A percentile compares a stretch with the other conserved stretches of the same genome.
Evolutionary conservation across 495 filamentous ascomycete genomes (phyloP).

Genomic region (Sordaria brevicollis): DNA sequence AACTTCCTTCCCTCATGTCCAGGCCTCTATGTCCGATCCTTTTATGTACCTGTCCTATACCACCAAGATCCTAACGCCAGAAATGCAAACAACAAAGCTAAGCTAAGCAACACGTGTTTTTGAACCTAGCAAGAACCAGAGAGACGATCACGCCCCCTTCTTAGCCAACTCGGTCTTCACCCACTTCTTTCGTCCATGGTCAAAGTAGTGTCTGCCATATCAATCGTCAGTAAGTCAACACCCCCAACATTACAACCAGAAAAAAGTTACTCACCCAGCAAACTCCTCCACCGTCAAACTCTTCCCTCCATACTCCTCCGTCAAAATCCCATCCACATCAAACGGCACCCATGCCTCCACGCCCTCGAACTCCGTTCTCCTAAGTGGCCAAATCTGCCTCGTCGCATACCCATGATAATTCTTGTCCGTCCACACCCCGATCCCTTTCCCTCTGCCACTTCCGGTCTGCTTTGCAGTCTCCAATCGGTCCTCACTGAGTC

Average conservation of each 20-base stretch:
- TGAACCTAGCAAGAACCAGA: too few species aligned
- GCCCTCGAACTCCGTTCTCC: slow-evolving; percentile 69
- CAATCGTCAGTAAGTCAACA: not conserved
- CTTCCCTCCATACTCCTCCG: slow-evolving; percentile 61
- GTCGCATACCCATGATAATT: slow-evolving; percentile 65
- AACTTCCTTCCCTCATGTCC: not conserved
- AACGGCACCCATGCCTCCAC: slow-evolving; percentile 66
- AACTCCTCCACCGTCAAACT: slow-evolving; percentile 56
- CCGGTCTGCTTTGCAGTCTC: slow-evolving; percentile 5
- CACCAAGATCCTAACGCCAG: not conserved
- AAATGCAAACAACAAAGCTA: not conserved
- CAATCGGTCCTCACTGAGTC: slow-evolving; percentile 56
- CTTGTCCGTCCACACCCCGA: slow-evolving; percentile 72
- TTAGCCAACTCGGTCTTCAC: not conserved
- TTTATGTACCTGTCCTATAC: not conserved
- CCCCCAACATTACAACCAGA: not conserved
- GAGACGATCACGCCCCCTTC: not conserved
- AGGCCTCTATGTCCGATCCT: not conserved
- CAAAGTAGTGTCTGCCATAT: not conserved
- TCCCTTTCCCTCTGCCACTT: slow-evolving; percentile 12
- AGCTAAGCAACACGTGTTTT: not conserved
- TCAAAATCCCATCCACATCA: slow-evolving; percentile 59
- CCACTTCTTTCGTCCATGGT: not conserved
- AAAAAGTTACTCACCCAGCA: slow-evolving; percentile 41
- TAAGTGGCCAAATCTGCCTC: slow-evolving; percentile 66